These are phyloP conservation scores for Mallotus repandus DNA, from an alignment of 441 rosid genomes.

Conservation along the genomic window DNA sequence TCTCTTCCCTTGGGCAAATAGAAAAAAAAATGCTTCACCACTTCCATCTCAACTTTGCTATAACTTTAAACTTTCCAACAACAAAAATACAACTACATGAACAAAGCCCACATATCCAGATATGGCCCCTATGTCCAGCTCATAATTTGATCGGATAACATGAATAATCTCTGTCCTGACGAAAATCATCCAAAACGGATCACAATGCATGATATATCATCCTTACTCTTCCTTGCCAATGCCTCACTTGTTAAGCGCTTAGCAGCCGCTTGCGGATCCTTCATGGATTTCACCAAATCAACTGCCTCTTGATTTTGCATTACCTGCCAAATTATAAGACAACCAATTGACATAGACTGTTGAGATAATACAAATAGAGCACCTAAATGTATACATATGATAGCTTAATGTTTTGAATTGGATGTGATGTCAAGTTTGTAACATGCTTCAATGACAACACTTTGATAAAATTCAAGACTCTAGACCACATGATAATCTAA, in stretches of 20 bases:
- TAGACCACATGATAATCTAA: too few species aligned
- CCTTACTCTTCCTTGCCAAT: conserved; percentile 66
- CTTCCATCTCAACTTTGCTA: background rate
- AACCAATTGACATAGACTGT: background rate
- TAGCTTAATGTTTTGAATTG: too few species aligned
- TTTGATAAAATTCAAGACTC: too few species aligned
- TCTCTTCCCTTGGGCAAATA: conserved; percentile 19
- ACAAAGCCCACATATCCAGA: conserved; percentile 19
- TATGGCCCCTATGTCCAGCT: conserved; percentile 4
- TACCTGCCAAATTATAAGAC: conserved; percentile 39
- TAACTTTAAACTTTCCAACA: conserved; percentile 11
- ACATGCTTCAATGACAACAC: too few species aligned
- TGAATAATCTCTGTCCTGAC: too few species aligned
- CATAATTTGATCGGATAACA: background rate
- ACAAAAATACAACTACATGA: conserved; percentile 9
- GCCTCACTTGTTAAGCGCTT: conserved; percentile 64
- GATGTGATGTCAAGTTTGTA: too few species aligned
- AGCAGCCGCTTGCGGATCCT: conserved; percentile 65
- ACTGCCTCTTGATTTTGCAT: conserved; percentile 65
- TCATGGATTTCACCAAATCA: conserved; percentile 50
- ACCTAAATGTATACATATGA: too few species aligned
- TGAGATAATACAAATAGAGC: background rate
- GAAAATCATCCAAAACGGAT: conserved; percentile 48
- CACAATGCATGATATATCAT: conserved; percentile 76
- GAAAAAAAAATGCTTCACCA: conserved; percentile 23